phyloP scores from a whole-genome alignment of 1,284 basidiomycete genomes.

The Malassezia furfur region DNA sequence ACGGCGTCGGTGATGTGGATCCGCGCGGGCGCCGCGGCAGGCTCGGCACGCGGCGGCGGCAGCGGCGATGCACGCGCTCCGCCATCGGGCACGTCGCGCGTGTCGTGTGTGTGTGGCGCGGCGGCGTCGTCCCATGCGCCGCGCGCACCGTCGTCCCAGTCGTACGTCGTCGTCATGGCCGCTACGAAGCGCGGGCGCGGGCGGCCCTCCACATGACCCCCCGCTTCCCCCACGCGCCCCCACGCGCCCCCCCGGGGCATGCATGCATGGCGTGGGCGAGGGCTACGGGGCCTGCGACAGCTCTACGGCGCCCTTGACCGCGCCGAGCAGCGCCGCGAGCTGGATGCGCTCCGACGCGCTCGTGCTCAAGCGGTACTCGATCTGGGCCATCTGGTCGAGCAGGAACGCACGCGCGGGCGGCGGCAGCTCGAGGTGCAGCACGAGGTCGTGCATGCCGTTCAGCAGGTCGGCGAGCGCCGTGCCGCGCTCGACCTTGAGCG shows the following conservation, averaged over 20 bases:
- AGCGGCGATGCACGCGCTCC: no score
- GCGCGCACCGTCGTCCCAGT: neutral
- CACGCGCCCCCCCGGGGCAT: no score
- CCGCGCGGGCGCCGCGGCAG: neutral
- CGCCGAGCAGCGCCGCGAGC: constrained; percentile 77
- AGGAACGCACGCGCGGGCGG: constrained; percentile 78
- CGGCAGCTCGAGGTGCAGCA: constrained; percentile 76
- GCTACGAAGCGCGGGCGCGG: no score
- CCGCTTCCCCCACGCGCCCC: no score
- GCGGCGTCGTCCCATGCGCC: neutral
- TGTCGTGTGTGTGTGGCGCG: no score
- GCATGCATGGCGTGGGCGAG: no score
- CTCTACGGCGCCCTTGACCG: constrained; percentile 87
- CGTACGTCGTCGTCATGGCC: neutral
- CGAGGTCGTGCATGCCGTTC: constrained; percentile 81
- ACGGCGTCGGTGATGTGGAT: constrained; percentile 12
- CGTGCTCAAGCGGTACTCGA: constrained; percentile 81
- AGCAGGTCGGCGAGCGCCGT: constrained; percentile 90
- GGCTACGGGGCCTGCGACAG: constrained; percentile 31
- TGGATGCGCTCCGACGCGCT: constrained; percentile 93
- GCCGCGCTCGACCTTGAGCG: constrained; percentile 80
- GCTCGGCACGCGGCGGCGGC: neutral
- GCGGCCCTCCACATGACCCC: neutral
- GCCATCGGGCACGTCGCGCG: no score
- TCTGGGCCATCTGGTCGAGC: constrained; percentile 70